Conservation (phyloP, 177 flowering plant species). For the Tripterygium wilfordii region DNA sequence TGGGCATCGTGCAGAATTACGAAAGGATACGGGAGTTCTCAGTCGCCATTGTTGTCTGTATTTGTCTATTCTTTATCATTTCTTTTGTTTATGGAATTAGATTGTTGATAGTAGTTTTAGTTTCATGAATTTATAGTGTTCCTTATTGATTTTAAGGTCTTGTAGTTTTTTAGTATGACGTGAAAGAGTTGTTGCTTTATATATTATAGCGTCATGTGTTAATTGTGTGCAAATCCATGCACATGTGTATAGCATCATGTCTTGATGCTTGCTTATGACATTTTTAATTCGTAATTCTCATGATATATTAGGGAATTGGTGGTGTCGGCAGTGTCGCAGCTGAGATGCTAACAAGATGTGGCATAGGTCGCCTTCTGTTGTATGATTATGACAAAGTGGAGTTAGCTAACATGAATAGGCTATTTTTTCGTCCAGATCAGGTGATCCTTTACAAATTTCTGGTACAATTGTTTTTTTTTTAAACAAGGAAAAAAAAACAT, state of each 20-base stretch:
- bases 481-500: no score
- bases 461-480: neutral
- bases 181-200: no score
- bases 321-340: slow-evolving; percentile 99
- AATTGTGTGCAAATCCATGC: no score
- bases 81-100: no score
- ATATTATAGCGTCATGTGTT: no score
- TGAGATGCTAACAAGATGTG: slow-evolving; percentile 99
- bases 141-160: no score
- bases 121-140: no score
- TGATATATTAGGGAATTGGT: slow-evolving; percentile 74
- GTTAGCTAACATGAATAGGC: slow-evolving; percentile 98
- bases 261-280: neutral
- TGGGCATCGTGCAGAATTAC: slow-evolving; percentile 95
- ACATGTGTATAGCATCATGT: no score
- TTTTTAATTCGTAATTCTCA: neutral
- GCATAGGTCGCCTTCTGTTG: slow-evolving; percentile 92
- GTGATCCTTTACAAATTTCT: slow-evolving; percentile 20
- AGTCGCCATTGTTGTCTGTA: slow-evolving; percentile 92
- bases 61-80: slow-evolving; percentile 15
- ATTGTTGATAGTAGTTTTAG: no score
- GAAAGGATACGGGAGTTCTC: slow-evolving; percentile 91
- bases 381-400: slow-evolving; percentile 99
- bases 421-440: slow-evolving; percentile 99
- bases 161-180: no score